A percentile compares a stretch with the other conserved stretches of the same genome.
phyloP scores from a whole-genome alignment of 306 rosid genomes.

The Ziziphus jujuba region DNA sequence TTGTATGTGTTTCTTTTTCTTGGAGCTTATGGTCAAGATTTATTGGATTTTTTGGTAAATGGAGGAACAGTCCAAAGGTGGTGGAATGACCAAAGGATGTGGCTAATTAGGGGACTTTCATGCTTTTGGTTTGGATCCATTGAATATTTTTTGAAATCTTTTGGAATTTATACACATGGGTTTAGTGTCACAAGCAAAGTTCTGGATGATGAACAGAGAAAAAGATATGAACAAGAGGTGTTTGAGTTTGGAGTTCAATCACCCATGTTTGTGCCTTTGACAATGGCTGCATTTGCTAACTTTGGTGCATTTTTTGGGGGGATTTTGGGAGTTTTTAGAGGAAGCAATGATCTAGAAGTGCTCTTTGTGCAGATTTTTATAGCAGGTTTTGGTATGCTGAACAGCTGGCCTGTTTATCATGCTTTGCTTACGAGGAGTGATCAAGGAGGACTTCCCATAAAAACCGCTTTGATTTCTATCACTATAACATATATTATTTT shows the following conservation, averaged over 20 bases:
- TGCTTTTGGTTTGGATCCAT: constrained; percentile 24
- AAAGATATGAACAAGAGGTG: constrained; percentile 33
- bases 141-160: constrained; percentile 25
- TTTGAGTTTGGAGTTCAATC: constrained; percentile 42
- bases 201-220: constrained; percentile 34
- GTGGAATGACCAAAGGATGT: constrained; percentile 56
- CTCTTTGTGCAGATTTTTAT: constrained; percentile 26
- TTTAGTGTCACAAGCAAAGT: constrained; percentile 50
- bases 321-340: neutral
- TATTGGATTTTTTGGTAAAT: constrained; percentile 24
- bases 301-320: constrained; percentile 25
- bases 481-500: no score
- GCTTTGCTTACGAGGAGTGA: constrained; percentile 33
- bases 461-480: constrained; percentile 11
- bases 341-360: constrained; percentile 6
- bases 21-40: constrained; percentile 39
- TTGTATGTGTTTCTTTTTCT: constrained; percentile 35
- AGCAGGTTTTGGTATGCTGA: constrained; percentile 28
- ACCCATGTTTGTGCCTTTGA: constrained; percentile 37
- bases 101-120: constrained; percentile 42
- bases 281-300: constrained; percentile 35
- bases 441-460: constrained; percentile 29
- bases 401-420: constrained; percentile 34
- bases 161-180: constrained; percentile 23
- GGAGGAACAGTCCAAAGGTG: constrained; percentile 31